These are phyloP conservation scores for Fusarium anguioides DNA, from an alignment of 2,329 filamentous ascomycete genomes.

Conservation along the genomic window DNA sequence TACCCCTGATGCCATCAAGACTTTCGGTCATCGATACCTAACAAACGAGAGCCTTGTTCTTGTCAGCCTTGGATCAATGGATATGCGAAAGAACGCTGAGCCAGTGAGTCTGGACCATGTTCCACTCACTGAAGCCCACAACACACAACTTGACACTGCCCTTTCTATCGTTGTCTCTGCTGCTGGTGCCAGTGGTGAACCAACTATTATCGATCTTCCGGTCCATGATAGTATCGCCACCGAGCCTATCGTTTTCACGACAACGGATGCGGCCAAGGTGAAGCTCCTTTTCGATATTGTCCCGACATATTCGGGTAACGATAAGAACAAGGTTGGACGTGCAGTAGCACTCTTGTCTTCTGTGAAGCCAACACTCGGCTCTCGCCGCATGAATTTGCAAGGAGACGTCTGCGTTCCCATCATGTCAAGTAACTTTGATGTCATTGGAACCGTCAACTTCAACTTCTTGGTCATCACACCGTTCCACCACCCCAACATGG, in stretches of 20 bases:
- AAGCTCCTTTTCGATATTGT: slow-evolving; percentile 95
- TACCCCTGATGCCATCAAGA: slow-evolving; percentile 83
- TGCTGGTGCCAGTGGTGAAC: slow-evolving; percentile 84
- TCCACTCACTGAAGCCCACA: slow-evolving; percentile 86
- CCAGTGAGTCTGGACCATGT: slow-evolving; percentile 90
- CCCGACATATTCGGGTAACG: slow-evolving; percentile 90
- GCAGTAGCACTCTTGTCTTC: slow-evolving; percentile 89
- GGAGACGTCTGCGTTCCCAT: slow-evolving; percentile 94
- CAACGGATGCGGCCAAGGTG: slow-evolving; percentile 80
- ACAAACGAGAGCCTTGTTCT: slow-evolving; percentile 89
- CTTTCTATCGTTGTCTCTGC: slow-evolving; percentile 92
- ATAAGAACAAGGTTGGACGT: slow-evolving; percentile 89
- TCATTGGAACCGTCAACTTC: slow-evolving; percentile 96
- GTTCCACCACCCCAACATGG: slow-evolving; percentile 94
- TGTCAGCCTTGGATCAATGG: slow-evolving; percentile 94
- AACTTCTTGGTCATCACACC: slow-evolving; percentile 96
- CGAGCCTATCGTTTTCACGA: slow-evolving; percentile 90
- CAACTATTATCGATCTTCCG: slow-evolving; percentile 89
- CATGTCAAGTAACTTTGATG: slow-evolving; percentile 83
- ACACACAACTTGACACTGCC: slow-evolving; percentile 93
- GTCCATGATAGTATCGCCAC: slow-evolving; percentile 94
- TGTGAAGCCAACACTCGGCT: slow-evolving; percentile 83
- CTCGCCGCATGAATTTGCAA: slow-evolving; percentile 89
- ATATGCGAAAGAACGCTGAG: slow-evolving; percentile 82
- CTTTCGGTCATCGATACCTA: slow-evolving; percentile 95